phyloP scores from a whole-genome alignment of 805 yeast genomes.

The Cyberlindnera mycetangii region DNA sequence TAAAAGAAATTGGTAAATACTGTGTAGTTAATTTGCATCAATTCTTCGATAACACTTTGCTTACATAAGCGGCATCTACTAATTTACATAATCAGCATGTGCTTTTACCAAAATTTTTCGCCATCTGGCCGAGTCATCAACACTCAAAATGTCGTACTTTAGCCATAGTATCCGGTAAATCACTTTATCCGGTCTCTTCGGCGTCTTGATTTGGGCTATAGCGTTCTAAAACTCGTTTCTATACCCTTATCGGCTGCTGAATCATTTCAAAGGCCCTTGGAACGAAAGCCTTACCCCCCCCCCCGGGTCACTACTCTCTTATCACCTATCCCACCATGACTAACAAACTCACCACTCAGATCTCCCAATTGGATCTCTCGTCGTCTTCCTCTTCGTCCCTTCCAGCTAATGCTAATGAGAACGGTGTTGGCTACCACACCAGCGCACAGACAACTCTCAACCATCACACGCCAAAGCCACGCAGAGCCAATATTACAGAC shows the following conservation, averaged over 20 bases:
- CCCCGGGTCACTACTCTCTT: not conserved
- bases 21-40: not conserved
- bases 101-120: constrained; percentile 5
- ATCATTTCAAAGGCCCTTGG: not conserved
- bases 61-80: not conserved
- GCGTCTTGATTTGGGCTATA: not conserved
- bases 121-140: not conserved
- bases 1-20: not conserved
- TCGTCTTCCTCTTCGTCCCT: constrained; percentile 3
- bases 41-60: not conserved
- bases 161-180: not conserved
- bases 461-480: constrained; percentile 16
- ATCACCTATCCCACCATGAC: constrained; percentile 11
- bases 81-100: constrained; percentile 1
- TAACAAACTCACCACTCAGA: constrained; percentile 13
- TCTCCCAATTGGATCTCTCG: constrained; percentile 18
- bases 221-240: not conserved
- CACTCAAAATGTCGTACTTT: not conserved
- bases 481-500: constrained; percentile 16
- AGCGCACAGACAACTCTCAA: constrained; percentile 18
- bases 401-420: constrained; percentile 16
- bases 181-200: not conserved
- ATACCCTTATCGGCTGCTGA: not conserved
- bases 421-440: constrained; percentile 22
- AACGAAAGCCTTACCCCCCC: not conserved